Evolutionary conservation across 2,329 filamentous ascomycete species (phyloP).

Genomic region (Botryotinia narcissicola): DNA sequence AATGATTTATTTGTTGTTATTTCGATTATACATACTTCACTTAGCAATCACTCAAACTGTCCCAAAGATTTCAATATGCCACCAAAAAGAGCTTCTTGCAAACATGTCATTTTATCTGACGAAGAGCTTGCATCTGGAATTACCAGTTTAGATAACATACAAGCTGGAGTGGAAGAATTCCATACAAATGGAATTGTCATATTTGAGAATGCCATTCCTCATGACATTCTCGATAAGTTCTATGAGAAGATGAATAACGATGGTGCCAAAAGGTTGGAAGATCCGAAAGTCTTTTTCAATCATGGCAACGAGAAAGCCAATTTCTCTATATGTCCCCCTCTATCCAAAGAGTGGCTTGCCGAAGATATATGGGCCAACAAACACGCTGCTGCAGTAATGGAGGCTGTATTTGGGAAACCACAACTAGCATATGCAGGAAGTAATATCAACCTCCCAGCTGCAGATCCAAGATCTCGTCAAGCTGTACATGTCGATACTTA

Average conservation of each 20-base stretch:
- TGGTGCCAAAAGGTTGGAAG: slow-evolving; percentile 2
- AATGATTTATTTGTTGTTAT: neutral
- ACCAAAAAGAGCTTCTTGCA: neutral
- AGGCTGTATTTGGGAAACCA: slow-evolving; percentile 39
- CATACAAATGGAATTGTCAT: slow-evolving; percentile 14
- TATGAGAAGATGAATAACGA: slow-evolving; percentile 10
- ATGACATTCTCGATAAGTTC: slow-evolving; percentile 11
- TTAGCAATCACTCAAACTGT: neutral
- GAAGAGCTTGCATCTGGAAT: slow-evolving; percentile 8
- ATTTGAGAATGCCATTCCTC: slow-evolving; percentile 19
- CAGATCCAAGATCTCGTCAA: slow-evolving; percentile 42
- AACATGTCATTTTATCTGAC: slow-evolving; percentile 5
- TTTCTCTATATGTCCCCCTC: slow-evolving; percentile 44
- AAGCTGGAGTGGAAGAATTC: slow-evolving; percentile 17
- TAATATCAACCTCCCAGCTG: slow-evolving; percentile 36
- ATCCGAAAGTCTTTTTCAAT: slow-evolving; percentile 15
- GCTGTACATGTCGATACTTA: slow-evolving; percentile 59
- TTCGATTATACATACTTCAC: neutral
- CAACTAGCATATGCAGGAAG: slow-evolving; percentile 40
- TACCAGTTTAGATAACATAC: slow-evolving; percentile 5
- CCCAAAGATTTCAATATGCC: neutral
- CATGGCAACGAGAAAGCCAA: slow-evolving; percentile 50
- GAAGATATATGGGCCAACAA: slow-evolving; percentile 42
- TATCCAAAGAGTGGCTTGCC: slow-evolving; percentile 39
- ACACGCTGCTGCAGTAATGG: slow-evolving; percentile 38